Evolutionary conservation across 1,139 yeast genomes (phyloP).

Genomic region (Taphrina flavorubra): DNA sequence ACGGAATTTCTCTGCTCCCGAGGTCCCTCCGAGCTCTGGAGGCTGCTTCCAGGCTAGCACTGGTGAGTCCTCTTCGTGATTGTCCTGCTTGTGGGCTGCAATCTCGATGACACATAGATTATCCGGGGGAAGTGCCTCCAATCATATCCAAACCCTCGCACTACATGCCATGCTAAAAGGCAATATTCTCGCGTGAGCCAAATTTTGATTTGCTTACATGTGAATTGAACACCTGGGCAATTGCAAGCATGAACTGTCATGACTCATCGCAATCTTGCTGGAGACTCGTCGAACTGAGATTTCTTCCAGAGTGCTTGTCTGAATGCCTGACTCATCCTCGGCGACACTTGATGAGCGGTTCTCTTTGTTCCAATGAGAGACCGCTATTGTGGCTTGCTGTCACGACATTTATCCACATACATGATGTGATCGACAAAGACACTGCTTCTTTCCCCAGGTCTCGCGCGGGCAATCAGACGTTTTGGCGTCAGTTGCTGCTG

Average conservation of each 20-base stretch:
- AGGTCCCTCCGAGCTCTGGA: not conserved
- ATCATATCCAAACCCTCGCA: not conserved
- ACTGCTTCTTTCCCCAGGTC: conserved; percentile 1
- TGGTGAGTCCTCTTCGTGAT: not conserved
- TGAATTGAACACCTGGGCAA: too few relatives aligned
- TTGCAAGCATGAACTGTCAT: too few relatives aligned
- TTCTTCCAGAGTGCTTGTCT: too few relatives aligned
- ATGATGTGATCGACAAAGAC: not conserved
- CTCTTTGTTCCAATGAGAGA: not conserved
- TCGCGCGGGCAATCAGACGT: not conserved
- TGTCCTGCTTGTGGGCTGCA: not conserved
- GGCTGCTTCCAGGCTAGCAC: not conserved
- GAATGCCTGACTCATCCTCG: not conserved
- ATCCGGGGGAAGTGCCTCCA: conserved; percentile 8
- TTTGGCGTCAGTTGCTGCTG: not conserved
- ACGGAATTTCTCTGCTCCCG: not conserved
- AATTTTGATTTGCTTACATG: too few relatives aligned
- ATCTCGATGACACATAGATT: conserved; percentile 4
- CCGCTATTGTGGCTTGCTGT: conserved; percentile 4
- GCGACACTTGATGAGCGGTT: not conserved
- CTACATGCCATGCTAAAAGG: too few relatives aligned
- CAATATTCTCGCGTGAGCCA: too few relatives aligned
- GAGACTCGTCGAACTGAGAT: too few relatives aligned
- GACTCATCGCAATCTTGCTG: too few relatives aligned
- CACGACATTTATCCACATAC: conserved; percentile 1